phyloP scores from a whole-genome alignment of 2,329 filamentous ascomycete genomes.

The Aspergillus nomiae region DNA sequence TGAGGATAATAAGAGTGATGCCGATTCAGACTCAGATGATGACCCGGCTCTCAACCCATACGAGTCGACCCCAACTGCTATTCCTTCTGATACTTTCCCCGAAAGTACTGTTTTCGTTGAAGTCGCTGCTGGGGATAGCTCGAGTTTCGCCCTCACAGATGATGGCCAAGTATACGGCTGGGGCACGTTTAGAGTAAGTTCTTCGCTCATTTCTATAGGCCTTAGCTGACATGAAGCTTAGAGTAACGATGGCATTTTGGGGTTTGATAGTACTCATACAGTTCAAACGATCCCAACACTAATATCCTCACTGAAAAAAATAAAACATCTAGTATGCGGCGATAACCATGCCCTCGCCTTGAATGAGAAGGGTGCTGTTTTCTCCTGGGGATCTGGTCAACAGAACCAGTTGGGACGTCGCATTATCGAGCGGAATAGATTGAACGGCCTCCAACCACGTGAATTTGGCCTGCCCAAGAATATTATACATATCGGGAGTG shows the following conservation, averaged over 20 bases:
- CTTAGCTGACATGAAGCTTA: constrained; percentile 27
- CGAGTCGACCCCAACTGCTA: constrained; percentile 57
- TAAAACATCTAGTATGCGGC: constrained; percentile 56
- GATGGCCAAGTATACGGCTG: constrained; percentile 64
- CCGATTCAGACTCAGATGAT: constrained; percentile 50
- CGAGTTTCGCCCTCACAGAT: constrained; percentile 62
- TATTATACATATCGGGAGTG: constrained; percentile 66
- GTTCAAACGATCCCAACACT: constrained; percentile 51
- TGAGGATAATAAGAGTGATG: constrained; percentile 40
- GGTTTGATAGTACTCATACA: constrained; percentile 52
- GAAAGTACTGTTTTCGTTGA: constrained; percentile 58
- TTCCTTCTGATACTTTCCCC: constrained; percentile 53
- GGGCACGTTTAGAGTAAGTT: constrained; percentile 61
- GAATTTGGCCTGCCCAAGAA: constrained; percentile 60
- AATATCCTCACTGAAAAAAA: constrained; percentile 56
- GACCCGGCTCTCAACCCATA: constrained; percentile 59
- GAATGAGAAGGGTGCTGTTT: constrained; percentile 60
- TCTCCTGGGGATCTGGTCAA: constrained; percentile 66
- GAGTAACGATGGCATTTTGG: constrained; percentile 66
- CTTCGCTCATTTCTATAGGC: constrained; percentile 7
- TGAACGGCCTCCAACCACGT: constrained; percentile 57
- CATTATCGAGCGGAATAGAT: constrained; percentile 60
- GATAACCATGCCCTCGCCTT: constrained; percentile 62
- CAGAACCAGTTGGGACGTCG: constrained; percentile 70
- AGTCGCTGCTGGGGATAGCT: constrained; percentile 61